A percentile compares a stretch with the other conserved stretches of the same genome.
These are phyloP conservation scores for Aulographum hederae DNA, from an alignment of 2,329 filamentous ascomycete genomes.

Conservation along the genomic window DNA sequence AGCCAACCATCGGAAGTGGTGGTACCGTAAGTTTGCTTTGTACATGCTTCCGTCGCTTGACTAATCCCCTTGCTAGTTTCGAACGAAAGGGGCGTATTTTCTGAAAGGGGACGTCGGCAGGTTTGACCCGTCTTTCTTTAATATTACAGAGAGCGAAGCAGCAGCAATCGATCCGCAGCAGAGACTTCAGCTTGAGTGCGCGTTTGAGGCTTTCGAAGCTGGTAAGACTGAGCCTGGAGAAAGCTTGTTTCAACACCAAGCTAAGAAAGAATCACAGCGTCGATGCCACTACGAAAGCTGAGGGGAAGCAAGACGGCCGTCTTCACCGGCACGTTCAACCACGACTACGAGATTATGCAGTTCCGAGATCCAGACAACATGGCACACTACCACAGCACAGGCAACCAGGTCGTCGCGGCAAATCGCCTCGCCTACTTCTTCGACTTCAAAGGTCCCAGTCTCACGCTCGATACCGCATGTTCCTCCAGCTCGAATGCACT, in stretches of 20 bases:
- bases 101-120: conserved; percentile 3
- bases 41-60: neutral
- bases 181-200: conserved; percentile 1
- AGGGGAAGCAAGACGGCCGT: conserved; percentile 4
- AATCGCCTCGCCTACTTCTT: conserved; percentile 1
- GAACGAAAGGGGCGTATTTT: neutral
- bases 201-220: conserved; percentile 3
- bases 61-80: neutral
- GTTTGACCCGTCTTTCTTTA: conserved; percentile 4
- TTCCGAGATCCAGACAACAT: conserved; percentile 12
- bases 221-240: neutral
- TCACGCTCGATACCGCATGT: conserved; percentile 3
- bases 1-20: neutral
- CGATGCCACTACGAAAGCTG: conserved; percentile 1
- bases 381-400: conserved; percentile 9
- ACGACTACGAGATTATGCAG: conserved; percentile 4
- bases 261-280: neutral
- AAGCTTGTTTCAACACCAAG: neutral
- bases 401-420: neutral
- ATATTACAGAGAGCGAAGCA: conserved; percentile 1
- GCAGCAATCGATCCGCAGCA: conserved; percentile 4
- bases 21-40: neutral
- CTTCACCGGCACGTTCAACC: conserved; percentile 3
- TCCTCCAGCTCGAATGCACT: conserved; percentile 1
- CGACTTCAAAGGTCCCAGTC: neutral